Evolutionary conservation across 2,329 filamentous ascomycete species (phyloP).

Genomic region (Thelonectria rubi): DNA sequence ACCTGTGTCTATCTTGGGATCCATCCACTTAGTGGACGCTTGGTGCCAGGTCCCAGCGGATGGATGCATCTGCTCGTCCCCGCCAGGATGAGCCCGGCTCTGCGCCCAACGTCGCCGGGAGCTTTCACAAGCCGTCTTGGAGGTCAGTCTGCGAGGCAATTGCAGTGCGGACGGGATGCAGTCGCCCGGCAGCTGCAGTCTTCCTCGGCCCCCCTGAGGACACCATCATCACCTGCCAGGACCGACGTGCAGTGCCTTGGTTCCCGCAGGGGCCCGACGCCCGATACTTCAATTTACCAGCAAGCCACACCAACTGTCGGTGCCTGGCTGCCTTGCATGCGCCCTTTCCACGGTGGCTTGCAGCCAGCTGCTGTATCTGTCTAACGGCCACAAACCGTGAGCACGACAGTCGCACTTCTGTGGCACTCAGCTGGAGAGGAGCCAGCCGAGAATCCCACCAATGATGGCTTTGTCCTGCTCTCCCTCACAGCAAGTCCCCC

Average conservation of each 20-base stretch:
- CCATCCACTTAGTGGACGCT: conserved; percentile 20
- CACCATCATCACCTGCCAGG: neutral
- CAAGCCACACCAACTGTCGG: neutral
- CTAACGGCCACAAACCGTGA: conserved; percentile 8
- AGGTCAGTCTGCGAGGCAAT: neutral
- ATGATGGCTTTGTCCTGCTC: too few relatives aligned
- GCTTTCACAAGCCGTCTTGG: neutral
- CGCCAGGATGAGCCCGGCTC: conserved; percentile 34
- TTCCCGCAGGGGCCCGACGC: conserved; percentile 1
- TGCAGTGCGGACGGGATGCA: neutral
- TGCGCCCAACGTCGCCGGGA: conserved; percentile 30
- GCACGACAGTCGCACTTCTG: conserved; percentile 4
- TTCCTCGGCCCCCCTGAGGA: too few relatives aligned
- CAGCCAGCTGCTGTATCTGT: conserved; percentile 1
- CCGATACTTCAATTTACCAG: conserved; percentile 10
- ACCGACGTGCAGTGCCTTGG: conserved; percentile 6
- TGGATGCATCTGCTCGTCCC: conserved; percentile 22
- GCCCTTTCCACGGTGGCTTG: conserved; percentile 1
- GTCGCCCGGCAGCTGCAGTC: too few relatives aligned
- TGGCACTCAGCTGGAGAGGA: conserved; percentile 14
- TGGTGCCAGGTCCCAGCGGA: conserved; percentile 34
- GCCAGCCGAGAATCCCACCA: conserved; percentile 14
- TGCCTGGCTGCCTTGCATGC: conserved; percentile 12
- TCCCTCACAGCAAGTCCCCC: neutral
- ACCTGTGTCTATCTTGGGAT: conserved; percentile 5